A percentile compares a stretch with the other conserved stretches of the same genome.
Conservation (phyloP, 495 filamentous ascomycete genomes). For the Hypomontagnella submonticulosa region DNA sequence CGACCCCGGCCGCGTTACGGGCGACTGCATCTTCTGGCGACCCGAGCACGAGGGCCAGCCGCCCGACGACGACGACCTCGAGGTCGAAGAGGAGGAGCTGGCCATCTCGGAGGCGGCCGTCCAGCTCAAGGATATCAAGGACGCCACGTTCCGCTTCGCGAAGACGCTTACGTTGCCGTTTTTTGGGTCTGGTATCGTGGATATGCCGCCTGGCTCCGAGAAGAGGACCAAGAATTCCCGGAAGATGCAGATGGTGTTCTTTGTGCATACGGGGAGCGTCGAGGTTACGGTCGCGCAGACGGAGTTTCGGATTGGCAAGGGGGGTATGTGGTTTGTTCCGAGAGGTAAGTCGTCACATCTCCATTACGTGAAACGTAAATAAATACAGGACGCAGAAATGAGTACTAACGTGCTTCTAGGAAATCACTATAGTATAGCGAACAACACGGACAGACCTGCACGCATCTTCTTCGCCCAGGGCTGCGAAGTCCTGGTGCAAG, state of each 20-base stretch:
- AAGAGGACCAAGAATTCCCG: constrained; percentile 91
- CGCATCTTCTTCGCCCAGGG: constrained; percentile 89
- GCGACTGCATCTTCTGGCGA: constrained; percentile 60
- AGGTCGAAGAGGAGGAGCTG: constrained; percentile 69
- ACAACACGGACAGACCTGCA: constrained; percentile 72
- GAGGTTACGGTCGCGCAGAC: constrained; percentile 80
- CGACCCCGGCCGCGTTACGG: constrained; percentile 57
- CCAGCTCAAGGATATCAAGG: constrained; percentile 76
- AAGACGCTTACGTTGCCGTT: constrained; percentile 86
- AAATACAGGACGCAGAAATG: too few relatives aligned
- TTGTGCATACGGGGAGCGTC: constrained; percentile 82
- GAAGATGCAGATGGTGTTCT: constrained; percentile 96
- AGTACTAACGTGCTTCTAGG: constrained; percentile 60
- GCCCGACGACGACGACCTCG: constrained; percentile 58
- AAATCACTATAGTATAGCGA: constrained; percentile 85
- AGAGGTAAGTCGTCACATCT: constrained; percentile 87
- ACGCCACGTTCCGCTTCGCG: constrained; percentile 81
- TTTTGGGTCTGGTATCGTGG: constrained; percentile 88
- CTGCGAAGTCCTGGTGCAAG: constrained; percentile 61
- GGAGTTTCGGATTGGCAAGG: constrained; percentile 83
- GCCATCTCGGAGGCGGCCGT: constrained; percentile 82
- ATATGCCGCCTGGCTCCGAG: constrained; percentile 79
- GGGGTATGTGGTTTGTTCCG: constrained; percentile 92
- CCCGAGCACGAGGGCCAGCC: constrained; percentile 56
- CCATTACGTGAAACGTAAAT: too few relatives aligned